phyloP scores from a whole-genome alignment of 225 moss, liverwort and hornwort species.

The Thuidium tamariscinum region DNA sequence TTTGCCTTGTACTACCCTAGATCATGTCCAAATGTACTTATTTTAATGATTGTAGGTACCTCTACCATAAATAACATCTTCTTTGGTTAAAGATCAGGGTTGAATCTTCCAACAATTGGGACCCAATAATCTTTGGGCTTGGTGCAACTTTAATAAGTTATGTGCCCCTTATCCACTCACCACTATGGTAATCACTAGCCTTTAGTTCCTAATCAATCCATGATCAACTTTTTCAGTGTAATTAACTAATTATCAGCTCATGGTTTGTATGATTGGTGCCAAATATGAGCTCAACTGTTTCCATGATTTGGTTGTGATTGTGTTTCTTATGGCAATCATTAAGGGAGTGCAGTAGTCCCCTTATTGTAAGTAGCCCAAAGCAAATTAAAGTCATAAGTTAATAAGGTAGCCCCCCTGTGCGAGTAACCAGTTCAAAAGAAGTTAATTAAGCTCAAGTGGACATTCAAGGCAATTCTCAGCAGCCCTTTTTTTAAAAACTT shows the following conservation, averaged over 20 bases:
- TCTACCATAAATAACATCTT: too few species aligned
- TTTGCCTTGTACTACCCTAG: too few species aligned
- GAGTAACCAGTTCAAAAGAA: neutral
- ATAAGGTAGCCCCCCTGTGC: neutral
- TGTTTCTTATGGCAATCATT: neutral
- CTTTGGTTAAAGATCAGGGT: rapidly evolving
- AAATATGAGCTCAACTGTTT: neutral
- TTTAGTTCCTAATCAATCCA: neutral
- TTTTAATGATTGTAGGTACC: too few species aligned
- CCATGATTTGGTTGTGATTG: neutral
- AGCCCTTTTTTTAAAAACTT: too few species aligned
- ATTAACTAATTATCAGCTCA: neutral
- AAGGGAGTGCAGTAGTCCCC: neutral
- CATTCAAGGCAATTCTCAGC: neutral
- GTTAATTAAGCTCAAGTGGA: neutral
- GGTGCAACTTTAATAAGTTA: neutral
- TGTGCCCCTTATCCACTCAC: too few species aligned
- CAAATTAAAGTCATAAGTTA: neutral
- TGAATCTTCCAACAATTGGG: neutral
- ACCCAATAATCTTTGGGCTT: neutral
- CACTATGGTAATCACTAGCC: neutral
- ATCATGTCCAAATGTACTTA: too few species aligned
- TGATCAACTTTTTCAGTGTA: neutral
- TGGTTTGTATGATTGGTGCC: neutral
- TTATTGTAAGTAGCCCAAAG: neutral